phyloP scores from a whole-genome alignment of 495 filamentous ascomycete genomes.

The Evernia prunastri region DNA sequence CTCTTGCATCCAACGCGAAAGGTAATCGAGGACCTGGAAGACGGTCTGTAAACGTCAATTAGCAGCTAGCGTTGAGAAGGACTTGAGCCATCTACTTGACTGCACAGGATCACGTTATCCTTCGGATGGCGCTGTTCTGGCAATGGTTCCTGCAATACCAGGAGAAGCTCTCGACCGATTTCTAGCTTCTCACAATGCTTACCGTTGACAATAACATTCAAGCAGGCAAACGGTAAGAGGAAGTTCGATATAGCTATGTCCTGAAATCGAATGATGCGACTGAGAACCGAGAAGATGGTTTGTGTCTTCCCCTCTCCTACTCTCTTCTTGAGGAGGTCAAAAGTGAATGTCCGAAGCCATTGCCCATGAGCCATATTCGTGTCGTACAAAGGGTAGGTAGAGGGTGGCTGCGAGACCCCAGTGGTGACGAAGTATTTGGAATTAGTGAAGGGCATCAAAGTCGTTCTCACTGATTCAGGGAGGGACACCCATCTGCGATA shows the following conservation, averaged over 20 bases:
- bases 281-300: conserved; percentile 71
- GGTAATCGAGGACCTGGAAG: conserved; percentile 86
- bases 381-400: conserved; percentile 71
- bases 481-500: conserved; percentile 70
- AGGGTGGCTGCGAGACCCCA: conserved; percentile 39
- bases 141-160: conserved; percentile 58
- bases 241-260: conserved; percentile 80
- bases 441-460: conserved; percentile 72
- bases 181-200: conserved; percentile 57
- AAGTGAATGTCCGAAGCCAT: conserved; percentile 75
- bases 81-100: conserved; percentile 55
- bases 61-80: conserved; percentile 11
- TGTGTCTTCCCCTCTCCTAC: conserved; percentile 56
- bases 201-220: conserved; percentile 72
- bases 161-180: conserved; percentile 62
- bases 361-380: conserved; percentile 56
- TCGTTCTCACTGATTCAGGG: conserved; percentile 66
- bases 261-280: conserved; percentile 71
- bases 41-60: conserved; percentile 53
- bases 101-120: conserved; percentile 71
- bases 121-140: conserved; percentile 45
- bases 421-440: conserved; percentile 72
- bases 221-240: conserved; percentile 71
- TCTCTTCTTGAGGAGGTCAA: conserved; percentile 70
- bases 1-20: conserved; percentile 79